A percentile compares a stretch with the other conserved stretches of the same genome.
Evolutionary conservation across 345 rosid genomes (phyloP).

Genomic region (Pugionium cornutum): DNA sequence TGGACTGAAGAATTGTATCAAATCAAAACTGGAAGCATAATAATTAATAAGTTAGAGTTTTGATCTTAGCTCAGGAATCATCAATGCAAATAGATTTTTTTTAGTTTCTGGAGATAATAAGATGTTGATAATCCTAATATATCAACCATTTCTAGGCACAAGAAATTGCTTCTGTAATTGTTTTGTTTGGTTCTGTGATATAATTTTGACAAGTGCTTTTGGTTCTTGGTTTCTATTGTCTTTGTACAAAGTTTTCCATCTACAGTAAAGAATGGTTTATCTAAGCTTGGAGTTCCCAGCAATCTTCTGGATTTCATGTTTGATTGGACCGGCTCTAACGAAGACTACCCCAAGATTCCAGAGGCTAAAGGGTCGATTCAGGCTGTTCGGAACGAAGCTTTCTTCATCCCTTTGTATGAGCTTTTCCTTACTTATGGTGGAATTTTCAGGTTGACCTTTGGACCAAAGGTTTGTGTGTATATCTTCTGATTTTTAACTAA

Average conservation of each 20-base stretch:
- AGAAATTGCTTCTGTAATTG: not conserved
- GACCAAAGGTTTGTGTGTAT: constrained; percentile 75
- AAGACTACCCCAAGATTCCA: constrained; percentile 68
- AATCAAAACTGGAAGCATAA: not conserved
- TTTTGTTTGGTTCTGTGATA: not conserved
- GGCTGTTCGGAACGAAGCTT: constrained; percentile 80
- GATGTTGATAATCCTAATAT: not conserved
- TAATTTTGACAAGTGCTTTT: not conserved
- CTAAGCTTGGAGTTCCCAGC: constrained; percentile 66
- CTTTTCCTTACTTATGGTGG: constrained; percentile 94
- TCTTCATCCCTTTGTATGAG: constrained; percentile 87
- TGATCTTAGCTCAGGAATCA: not conserved
- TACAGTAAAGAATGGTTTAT: constrained; percentile 62
- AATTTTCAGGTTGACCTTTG: constrained; percentile 84
- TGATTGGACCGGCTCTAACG: constrained; percentile 49
- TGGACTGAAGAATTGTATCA: not conserved
- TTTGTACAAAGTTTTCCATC: constrained; percentile 54
- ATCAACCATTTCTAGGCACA: not conserved
- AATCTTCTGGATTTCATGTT: constrained; percentile 59
- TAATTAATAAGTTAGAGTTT: not conserved
- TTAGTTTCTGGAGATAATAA: not conserved
- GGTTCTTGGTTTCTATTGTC: not conserved
- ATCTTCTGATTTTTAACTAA: not conserved
- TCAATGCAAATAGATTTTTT: not conserved
- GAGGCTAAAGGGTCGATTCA: constrained; percentile 71